Evolutionary conservation across 352 stramenopile genomes (phyloP), one percentile per base, ranked within the genome.

Genomic region (Pythium periplocum): DNA sequence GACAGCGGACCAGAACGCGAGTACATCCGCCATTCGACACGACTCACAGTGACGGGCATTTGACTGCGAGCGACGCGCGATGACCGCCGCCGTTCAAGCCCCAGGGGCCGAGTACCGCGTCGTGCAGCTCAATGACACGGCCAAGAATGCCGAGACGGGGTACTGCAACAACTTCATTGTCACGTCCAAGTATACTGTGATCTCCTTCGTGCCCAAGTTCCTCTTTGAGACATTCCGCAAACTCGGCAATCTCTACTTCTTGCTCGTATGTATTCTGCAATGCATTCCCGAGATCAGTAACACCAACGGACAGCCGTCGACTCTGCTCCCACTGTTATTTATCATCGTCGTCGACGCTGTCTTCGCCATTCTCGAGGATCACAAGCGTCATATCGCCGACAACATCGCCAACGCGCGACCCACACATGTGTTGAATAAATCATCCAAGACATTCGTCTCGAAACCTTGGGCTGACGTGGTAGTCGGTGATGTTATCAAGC

Each of bases 241-340:
- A 62, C 74, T 97, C 39, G 91, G 90, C 34, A 98, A 98, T 40
- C 62, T 96, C 43, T 98, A 98, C 70, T 98, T 98, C 61, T 71
- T 98, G 17, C 41, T 93, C 48, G 90, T 98, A 57, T 93, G 83
- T 33, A 87, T 86, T 33, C 64, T 93, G 48, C 85, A 96, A 47
- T 87, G 75, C 40, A 91, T 97, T 58, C 84, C 84, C 30, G 53
- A 77, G 35, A 96, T 98, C 69, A 96, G 83, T 53, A 97, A 97
- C 69, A 97, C 91, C 6, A 75, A 75, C 37, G 81, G 83, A 8
- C 75, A 90, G 36, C 88, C 90, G 6, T 90, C 90, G 2, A 96
- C 89, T 31, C 61, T 96, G n/a, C 74, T 83, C 1, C 86, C 92
- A 26, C 72, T 98, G 26, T 53, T 87, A 30, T 96, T 97, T 41